Base-by-base conservation (phyloP, 2,329 filamentous ascomycete species). In the Colletotrichum tropicicola region DNA sequence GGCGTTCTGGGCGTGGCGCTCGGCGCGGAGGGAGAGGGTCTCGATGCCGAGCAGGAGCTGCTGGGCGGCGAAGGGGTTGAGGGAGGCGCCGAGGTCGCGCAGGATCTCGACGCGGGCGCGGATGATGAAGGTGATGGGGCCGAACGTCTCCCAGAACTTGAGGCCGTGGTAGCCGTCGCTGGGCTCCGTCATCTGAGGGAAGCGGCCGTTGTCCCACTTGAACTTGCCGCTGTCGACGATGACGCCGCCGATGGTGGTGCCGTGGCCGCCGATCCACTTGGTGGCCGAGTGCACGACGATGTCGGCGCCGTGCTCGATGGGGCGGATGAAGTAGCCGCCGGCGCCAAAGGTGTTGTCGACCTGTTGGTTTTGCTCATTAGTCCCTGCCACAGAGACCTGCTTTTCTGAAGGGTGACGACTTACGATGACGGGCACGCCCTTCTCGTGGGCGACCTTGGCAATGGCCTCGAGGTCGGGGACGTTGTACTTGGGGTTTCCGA, bases 221-320 rank as follows among this genome's bases (percentile, higher is more conserved):
- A 98, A 98, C 77, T 93, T 96, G 73, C 94, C 94, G 70, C 90
- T 88, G 81, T 98, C 94, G 68, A 98, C 84, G 32, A 98, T 87
- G 44, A 97, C 87, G 66, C 94, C 94, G 62, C 87, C 94, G 70
- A 98, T 92, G 25, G 94, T 97, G 41, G 94, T 97, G 66, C 94
- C 95, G 78, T 98, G 95, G 43, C 94, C 94, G 61, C 94, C 94
- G 68, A 98, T 98, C 94, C 94, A 98, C 80, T 98, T 98, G 63
- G 94, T 97, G 10, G 94, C 94, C 39, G 92, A 96, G 85, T 98
- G 94, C 23, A 97, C 92, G 55, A 98, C 91, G 66, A 98, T 97
- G 75, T 98, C 94, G 68, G 92, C 94, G 59, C 94, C 94, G 78
- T 97, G 92, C 23, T 94, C 90, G 72, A 98, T 95, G 41, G 94